Evolutionary conservation across 768 basidiomycete genomes (phyloP), one percentile per base, ranked within the genome.

Genomic region (Tulasnella sp.): DNA sequence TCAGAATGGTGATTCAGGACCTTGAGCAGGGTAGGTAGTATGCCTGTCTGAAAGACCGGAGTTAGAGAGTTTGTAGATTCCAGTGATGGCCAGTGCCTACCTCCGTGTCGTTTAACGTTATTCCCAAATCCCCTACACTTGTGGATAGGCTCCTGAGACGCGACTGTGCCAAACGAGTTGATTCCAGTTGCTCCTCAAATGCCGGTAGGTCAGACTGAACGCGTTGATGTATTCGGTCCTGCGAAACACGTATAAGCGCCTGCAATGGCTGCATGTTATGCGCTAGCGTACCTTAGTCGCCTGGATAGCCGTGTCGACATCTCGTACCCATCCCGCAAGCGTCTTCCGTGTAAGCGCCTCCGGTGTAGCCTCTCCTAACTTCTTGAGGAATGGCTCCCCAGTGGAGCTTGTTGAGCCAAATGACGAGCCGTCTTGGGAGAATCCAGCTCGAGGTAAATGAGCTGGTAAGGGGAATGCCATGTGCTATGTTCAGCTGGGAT

Each of bases 401-500:
- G 53, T 50, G 4, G 59, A 60, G 52, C 41, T 53, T 22, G 50
- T 60, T 12, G 59, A 60, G n/a, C 50, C 49, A 60, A 60, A 60
- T 31, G 59, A 53, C 10, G 59, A 41, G 49, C 53, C 50, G 12
- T 90, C 85, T 63, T 78, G 75, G 31, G 77, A 73, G 62, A 70
- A 69, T 61, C 78, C 73, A 67, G 79, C 79, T 49, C 82, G 78
- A n/a, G 86, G 85, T 29, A 86, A 74, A 69, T 89, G 85, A 15
- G 79, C 70, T 62, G 85, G 87, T 61, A 85, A 64, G 51, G 81
- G 79, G 70, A 87, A 87, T 44, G 87, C 81, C 87, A 91, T 89
- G 11, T 43, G 27, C 24, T 43, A 29, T 12, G 44, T 44, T 44
- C 38, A 38, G 7, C 34, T 38, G 15, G 15, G 34, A 15, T 5